Conservation (phyloP, 2,329 filamentous ascomycete genomes). For the Ascochyta rabiei region DNA sequence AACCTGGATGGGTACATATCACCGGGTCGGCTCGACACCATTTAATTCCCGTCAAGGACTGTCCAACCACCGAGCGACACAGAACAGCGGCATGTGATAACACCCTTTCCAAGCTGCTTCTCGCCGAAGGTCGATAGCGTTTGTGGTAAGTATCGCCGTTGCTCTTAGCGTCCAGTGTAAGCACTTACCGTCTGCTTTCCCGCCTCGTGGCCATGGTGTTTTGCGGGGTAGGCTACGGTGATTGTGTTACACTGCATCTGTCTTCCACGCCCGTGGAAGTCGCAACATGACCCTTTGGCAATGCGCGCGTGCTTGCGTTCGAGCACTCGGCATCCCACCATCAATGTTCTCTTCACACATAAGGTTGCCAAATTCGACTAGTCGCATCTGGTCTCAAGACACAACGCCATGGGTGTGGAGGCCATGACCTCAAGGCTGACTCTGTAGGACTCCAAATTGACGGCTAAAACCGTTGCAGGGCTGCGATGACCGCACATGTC, state of each 20-base stretch:
- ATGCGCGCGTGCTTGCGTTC: constrained; percentile 13
- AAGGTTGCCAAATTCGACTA: neutral
- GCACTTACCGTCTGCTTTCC: neutral
- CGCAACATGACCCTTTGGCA: constrained; percentile 7
- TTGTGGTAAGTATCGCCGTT: constrained; percentile 11
- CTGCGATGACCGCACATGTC: neutral
- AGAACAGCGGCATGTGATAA: constrained; percentile 36
- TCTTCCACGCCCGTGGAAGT: neutral
- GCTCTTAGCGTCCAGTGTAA: constrained; percentile 5
- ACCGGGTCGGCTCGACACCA: constrained; percentile 37
- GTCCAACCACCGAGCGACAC: constrained; percentile 27
- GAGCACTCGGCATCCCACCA: constrained; percentile 1
- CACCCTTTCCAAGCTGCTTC: neutral
- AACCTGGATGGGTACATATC: constrained; percentile 36
- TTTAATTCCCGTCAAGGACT: constrained; percentile 26
- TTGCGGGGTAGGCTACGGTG: constrained; percentile 13
- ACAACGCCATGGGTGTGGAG: neutral
- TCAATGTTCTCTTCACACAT: neutral
- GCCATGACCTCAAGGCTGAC: constrained; percentile 5
- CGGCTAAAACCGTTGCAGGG: neutral
- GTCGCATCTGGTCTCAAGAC: constrained; percentile 11
- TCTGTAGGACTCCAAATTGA: neutral
- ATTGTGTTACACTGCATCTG: constrained; percentile 12
- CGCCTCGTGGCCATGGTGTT: constrained; percentile 19
- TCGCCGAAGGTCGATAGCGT: neutral